Evolutionary conservation across 2,329 filamentous ascomycete species (phyloP).

Genomic region (Microdochium paspali): DNA sequence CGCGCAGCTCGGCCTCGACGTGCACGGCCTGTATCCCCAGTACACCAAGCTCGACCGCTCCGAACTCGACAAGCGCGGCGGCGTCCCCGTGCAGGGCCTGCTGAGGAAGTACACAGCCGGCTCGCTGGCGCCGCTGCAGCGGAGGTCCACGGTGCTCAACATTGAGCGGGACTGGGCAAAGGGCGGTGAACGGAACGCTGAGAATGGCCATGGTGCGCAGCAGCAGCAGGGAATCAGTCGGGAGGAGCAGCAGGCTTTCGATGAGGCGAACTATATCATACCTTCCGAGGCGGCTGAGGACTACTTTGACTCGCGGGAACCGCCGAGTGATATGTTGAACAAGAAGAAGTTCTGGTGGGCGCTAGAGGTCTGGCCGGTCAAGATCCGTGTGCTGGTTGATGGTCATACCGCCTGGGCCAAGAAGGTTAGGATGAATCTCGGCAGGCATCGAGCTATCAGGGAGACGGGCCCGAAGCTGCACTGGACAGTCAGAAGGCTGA

Average conservation of each 20-base stretch:
- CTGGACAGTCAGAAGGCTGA: slow-evolving; percentile 29
- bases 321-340: slow-evolving; percentile 28
- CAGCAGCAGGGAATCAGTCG: slow-evolving; percentile 7
- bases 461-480: slow-evolving; percentile 28
- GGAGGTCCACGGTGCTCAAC: slow-evolving; percentile 15
- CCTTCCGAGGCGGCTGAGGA: slow-evolving; percentile 30
- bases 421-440: slow-evolving; percentile 25
- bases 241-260: no score
- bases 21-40: slow-evolving; percentile 27
- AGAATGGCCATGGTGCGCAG: not conserved
- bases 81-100: slow-evolving; percentile 20
- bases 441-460: slow-evolving; percentile 22
- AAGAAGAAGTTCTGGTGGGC: slow-evolving; percentile 30
- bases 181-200: not conserved
- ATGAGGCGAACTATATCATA: slow-evolving; percentile 9
- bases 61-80: slow-evolving; percentile 16
- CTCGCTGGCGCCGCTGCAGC: slow-evolving; percentile 18
- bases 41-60: slow-evolving; percentile 16
- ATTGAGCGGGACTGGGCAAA: slow-evolving; percentile 14
- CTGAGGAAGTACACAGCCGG: slow-evolving; percentile 24
- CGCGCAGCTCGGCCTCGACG: slow-evolving; percentile 29
- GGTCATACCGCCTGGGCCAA: slow-evolving; percentile 24
- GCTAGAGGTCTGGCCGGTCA: slow-evolving; percentile 30
- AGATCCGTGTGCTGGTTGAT: slow-evolving; percentile 22
- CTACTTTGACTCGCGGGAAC: slow-evolving; percentile 29